Evolutionary conservation across 805 yeast genomes (phyloP).

Genomic region (Phaffomyces opuntiae): DNA sequence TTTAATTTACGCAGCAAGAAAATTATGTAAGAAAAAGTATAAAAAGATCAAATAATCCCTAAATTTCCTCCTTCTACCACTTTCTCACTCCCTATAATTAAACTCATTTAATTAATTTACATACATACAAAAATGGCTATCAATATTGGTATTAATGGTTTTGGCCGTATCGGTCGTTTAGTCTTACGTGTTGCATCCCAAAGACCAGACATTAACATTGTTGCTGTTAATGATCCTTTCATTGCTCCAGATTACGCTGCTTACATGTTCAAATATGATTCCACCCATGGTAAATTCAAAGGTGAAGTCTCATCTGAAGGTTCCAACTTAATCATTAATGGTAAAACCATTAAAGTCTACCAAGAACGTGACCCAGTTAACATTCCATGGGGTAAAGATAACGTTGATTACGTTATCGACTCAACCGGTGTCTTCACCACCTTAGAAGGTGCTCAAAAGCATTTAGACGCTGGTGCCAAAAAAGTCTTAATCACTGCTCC

Average conservation of each 20-base stretch:
- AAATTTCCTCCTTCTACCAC: too few species aligned
- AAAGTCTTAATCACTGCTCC: conserved; percentile 70
- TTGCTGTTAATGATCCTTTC: conserved; percentile 66
- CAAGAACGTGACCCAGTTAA: conserved; percentile 62
- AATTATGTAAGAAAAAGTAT: too few species aligned
- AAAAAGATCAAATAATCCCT: too few species aligned
- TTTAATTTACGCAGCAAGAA: too few species aligned
- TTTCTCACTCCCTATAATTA: background rate
- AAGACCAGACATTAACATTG: conserved; percentile 48
- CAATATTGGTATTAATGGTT: conserved; percentile 63
- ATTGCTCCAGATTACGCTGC: conserved; percentile 64
- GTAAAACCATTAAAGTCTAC: conserved; percentile 42
- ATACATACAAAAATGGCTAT: conserved; percentile 33
- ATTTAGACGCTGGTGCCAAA: conserved; percentile 68
- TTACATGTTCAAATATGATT: conserved; percentile 70
- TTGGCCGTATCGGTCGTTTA: conserved; percentile 69
- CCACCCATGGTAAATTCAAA: conserved; percentile 58
- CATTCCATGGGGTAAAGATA: conserved; percentile 61
- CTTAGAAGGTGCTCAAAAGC: conserved; percentile 58
- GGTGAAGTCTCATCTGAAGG: conserved; percentile 54
- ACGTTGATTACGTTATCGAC: conserved; percentile 60
- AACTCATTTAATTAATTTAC: background rate
- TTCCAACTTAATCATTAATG: conserved; percentile 46
- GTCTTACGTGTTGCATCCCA: conserved; percentile 55
- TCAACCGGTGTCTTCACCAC: conserved; percentile 70